These are phyloP conservation scores for Phlebiopsis flavidoalba DNA, from an alignment of 768 basidiomycete species.

Conservation along the genomic window DNA sequence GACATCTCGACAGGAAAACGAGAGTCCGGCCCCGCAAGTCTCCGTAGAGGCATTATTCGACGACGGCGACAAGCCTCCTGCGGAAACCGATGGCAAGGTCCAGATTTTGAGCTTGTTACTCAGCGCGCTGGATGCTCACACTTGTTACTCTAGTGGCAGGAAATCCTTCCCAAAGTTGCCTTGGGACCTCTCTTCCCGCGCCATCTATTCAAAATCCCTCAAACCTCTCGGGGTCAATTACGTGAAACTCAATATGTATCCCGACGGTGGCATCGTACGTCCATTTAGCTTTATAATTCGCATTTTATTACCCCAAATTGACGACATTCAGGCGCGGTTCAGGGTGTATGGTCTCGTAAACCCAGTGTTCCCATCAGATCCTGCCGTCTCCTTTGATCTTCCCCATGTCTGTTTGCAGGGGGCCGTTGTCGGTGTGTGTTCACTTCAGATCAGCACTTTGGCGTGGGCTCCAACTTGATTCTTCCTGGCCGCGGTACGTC, in stretches of 20 bases:
- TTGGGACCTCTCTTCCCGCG: slow-evolving; percentile 81
- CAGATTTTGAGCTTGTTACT: not conserved
- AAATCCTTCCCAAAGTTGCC: slow-evolving; percentile 68
- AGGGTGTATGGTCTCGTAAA: slow-evolving; percentile 81
- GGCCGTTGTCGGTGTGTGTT: slow-evolving; percentile 61
- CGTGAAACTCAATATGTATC: slow-evolving; percentile 92
- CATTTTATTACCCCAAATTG: not conserved
- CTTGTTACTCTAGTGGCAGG: slow-evolving; percentile 56
- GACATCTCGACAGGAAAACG: slow-evolving; percentile 54
- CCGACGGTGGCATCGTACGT: slow-evolving; percentile 94
- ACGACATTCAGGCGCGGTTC: slow-evolving; percentile 69
- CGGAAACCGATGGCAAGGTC: slow-evolving; percentile 30
- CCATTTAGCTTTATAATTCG: not conserved
- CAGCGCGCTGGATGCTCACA: not conserved
- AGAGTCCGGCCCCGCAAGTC: slow-evolving; percentile 79
- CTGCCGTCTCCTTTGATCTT: slow-evolving; percentile 62
- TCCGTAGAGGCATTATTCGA: slow-evolving; percentile 61
- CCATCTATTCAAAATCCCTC: slow-evolving; percentile 77
- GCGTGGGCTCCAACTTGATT: slow-evolving; percentile 85
- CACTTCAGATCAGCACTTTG: slow-evolving; percentile 94
- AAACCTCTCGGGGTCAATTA: slow-evolving; percentile 55
- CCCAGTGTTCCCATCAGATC: slow-evolving; percentile 52
- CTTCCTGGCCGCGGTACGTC: slow-evolving; percentile 75
- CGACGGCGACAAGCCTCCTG: slow-evolving; percentile 29
- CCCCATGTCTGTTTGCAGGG: slow-evolving; percentile 91